Base-by-base conservation (phyloP, 495 filamentous ascomycete species). In the Talaromyces borbonicus region DNA sequence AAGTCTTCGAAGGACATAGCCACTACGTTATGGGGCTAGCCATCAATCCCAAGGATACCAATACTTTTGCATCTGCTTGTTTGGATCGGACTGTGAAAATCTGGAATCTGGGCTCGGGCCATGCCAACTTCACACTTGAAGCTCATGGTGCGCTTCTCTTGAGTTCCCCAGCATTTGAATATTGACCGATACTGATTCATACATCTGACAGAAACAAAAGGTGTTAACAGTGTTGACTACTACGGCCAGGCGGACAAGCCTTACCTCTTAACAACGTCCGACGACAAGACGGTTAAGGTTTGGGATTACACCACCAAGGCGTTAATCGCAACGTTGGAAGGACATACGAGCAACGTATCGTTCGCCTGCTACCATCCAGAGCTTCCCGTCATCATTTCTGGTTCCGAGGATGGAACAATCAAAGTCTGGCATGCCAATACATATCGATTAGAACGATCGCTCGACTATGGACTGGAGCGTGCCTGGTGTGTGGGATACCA, bases 241-340 rank as follows among this genome's bases (percentile, higher is more conserved):
- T 98, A 98, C 58, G 90, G 92, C 4, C 86, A 90, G 56, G 84
- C 86, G 44, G 92, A 97, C 62, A 96, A 97, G 61, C 92, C 92
- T 11, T 98, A 98, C 56, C 80, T 97, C 22, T 80, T 98, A 45
- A 97, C 92, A 14, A 96, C 92, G 22, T 95, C 88, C 5, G 92
- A 96, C 60, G 92, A 97, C 60, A 80, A 83, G 54, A 93, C 87
- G 1, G 84, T 90, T 47, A 87, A 99, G 77, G 77, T 99, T 26
- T 99, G 92, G 93, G 93, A 97, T 59, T 96, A 97, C 67, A 97
- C 92, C 3, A 97, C 90, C 24, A 97, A 97, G 66, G 90, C 87
- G 30, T 75, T 96, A 32, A 95, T 97, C 59, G 90, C 90, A 20
- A 97, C 90, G 23, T 69, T 99, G 20, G 92, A 99, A 66, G 93